Evolutionary conservation across 805 yeast species (phyloP), one percentile per base, ranked within the genome.

Genomic region (Blastobotrys terrestris): DNA sequence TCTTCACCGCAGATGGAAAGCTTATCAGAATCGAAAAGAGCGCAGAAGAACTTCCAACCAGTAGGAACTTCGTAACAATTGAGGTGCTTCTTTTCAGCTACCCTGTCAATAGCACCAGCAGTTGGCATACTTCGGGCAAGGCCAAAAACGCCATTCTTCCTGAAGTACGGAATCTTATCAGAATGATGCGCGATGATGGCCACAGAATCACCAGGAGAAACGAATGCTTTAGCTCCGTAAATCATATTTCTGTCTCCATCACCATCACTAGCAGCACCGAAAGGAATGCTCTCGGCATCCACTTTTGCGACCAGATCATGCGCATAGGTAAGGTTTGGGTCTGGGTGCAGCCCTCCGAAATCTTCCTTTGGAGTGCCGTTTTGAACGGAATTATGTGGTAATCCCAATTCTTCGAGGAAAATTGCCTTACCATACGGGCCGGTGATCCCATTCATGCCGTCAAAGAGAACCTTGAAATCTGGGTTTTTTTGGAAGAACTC

Each of bases 171-270:
- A 61, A 92, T 92, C 59, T 78, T 80, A n/a, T 74, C 70, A 14
- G 96, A 94, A 65, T 92, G 87, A 72, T 94, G 97, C 15, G 97
- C 91, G 67, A 92, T 92, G 60, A 92, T 92, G 44, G 99, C 98
- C 35, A 92, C 98, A 3, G 96, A 87, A 70, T 92, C 99, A 67
- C 99, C 98, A 6, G 99, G 99, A 1, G 97, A 90, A 13, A 92
- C 98, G 70, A 92, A 92, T 1, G 97, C 80, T 46, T 85, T 85
- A 42, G 88, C 89, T 55, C 99, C 99, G 69, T 94, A 94, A 64
- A 92, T 92, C 99, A 92, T 92, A 70, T 92, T 92, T 73, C 99
- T 83, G 68, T 92, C 99, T 69, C 99, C 99, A 63, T 92, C 99
- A 70, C 99, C 99, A 67, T 89, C 99, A n/a, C 96, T 86, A 6